A percentile compares a stretch with the other conserved stretches of the same genome.
Conservation (phyloP, 768 basidiomycete species). For the Mrakia blollopis region DNA sequence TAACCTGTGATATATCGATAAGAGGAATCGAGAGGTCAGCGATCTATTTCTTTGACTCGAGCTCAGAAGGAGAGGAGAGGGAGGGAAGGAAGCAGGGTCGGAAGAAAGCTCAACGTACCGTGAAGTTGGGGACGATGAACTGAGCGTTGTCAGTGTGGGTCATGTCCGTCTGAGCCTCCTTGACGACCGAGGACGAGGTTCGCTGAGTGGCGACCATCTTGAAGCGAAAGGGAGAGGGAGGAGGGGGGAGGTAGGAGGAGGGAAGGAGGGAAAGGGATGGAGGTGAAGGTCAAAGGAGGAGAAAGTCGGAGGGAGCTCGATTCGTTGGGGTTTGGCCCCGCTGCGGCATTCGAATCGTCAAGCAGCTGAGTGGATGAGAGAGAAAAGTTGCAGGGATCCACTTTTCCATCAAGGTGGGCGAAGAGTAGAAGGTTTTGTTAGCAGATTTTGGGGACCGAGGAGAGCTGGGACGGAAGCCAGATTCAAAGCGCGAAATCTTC, state of each 20-base stretch:
- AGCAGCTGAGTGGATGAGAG: too few relatives aligned
- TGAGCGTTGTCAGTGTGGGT: slow-evolving; percentile 31
- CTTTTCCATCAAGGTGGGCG: too few relatives aligned
- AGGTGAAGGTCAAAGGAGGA: background rate
- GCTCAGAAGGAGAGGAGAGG: background rate
- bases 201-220: slow-evolving; percentile 15
- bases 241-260: background rate
- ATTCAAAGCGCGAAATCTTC: too few relatives aligned
- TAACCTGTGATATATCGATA: background rate
- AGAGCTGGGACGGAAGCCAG: too few relatives aligned
- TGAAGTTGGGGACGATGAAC: slow-evolving; percentile 68
- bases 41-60: background rate
- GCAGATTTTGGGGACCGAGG: too few relatives aligned
- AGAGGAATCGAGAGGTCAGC: background rate
- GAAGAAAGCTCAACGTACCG: slow-evolving; percentile 61
- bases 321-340: background rate
- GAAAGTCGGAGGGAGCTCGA: background rate
- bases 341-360: too few relatives aligned
- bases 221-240: background rate
- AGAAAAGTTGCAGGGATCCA: too few relatives aligned
- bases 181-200: background rate
- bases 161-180: slow-evolving; percentile 23
- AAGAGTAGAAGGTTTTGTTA: too few relatives aligned
- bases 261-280: background rate
- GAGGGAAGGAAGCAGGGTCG: too few relatives aligned